Evolutionary conservation across 805 yeast genomes (phyloP).

Genomic region (Zygoascus flipseniorum): DNA sequence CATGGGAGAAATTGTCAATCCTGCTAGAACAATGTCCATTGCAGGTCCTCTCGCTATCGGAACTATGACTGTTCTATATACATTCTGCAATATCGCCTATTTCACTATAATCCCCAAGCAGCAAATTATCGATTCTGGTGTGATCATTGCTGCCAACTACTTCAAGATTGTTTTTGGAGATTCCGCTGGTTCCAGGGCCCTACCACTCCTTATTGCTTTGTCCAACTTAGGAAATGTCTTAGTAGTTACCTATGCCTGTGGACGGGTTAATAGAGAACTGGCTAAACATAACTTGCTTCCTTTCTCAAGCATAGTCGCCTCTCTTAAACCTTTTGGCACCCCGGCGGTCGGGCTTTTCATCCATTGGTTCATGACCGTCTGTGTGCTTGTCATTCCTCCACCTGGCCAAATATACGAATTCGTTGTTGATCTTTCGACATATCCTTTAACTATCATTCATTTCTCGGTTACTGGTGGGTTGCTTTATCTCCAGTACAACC

Average conservation of each 20-base stretch:
- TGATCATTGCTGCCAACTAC: constrained; percentile 54
- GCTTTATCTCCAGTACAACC: constrained; percentile 37
- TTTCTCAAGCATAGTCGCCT: constrained; percentile 38
- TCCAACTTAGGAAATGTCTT: constrained; percentile 59
- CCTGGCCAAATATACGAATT: constrained; percentile 57
- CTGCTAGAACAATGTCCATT: constrained; percentile 45
- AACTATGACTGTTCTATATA: constrained; percentile 44
- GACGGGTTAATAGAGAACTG: constrained; percentile 49
- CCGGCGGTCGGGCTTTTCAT: constrained; percentile 39
- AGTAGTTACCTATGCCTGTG: constrained; percentile 55
- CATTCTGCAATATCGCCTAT: constrained; percentile 50
- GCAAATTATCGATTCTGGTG: constrained; percentile 44
- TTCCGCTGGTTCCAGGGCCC: constrained; percentile 38
- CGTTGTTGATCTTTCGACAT: constrained; percentile 52
- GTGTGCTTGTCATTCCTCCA: constrained; percentile 50
- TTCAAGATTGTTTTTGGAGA: constrained; percentile 52
- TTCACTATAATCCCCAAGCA: constrained; percentile 41
- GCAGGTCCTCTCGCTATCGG: constrained; percentile 55
- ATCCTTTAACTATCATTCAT: constrained; percentile 56
- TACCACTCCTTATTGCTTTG: constrained; percentile 51
- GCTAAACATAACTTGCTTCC: constrained; percentile 46
- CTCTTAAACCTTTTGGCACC: constrained; percentile 31
- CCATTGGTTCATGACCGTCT: constrained; percentile 49
- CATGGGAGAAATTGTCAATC: constrained; percentile 48
- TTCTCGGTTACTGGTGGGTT: constrained; percentile 45